Conservation (phyloP, 2,329 filamentous ascomycete species). For the Aspergillus latus region DNA sequence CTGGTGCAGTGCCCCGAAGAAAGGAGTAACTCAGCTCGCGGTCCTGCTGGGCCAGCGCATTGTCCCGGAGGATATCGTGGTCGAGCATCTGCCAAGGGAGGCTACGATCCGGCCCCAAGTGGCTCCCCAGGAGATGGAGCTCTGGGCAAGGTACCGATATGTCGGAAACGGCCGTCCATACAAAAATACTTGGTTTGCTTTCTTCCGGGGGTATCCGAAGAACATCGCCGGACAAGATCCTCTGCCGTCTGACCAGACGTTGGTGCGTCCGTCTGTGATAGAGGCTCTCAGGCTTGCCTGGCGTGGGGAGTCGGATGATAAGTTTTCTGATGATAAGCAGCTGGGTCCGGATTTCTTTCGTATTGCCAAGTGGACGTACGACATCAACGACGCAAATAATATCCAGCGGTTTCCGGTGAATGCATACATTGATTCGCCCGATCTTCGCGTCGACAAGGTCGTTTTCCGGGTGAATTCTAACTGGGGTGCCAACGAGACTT, state of each 20-base stretch:
- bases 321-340: conserved; percentile 38
- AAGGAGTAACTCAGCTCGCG: conserved; percentile 45
- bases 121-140: conserved; percentile 68
- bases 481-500: conserved; percentile 46
- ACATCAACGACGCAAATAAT: conserved; percentile 34
- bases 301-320: conserved; percentile 29
- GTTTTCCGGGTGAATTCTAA: conserved; percentile 46
- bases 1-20: conserved; percentile 68
- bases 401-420: conserved; percentile 43
- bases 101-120: conserved; percentile 60
- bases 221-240: conserved; percentile 11
- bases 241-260: conserved; percentile 13
- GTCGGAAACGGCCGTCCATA: neutral
- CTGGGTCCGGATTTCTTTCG: conserved; percentile 42
- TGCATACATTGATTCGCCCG: conserved; percentile 37
- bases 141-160: conserved; percentile 60
- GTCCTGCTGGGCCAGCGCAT: conserved; percentile 48
- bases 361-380: conserved; percentile 41
- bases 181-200: neutral
- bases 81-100: conserved; percentile 68
- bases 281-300: conserved; percentile 32
- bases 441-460: conserved; percentile 39
- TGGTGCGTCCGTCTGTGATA: conserved; percentile 34
- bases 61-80: conserved; percentile 66
- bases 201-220: neutral